A percentile compares a stretch with the other conserved stretches of the same genome.
phyloP scores from a whole-genome alignment of 1,139 yeast species.

The Lodderomyces jiufengensis region DNA sequence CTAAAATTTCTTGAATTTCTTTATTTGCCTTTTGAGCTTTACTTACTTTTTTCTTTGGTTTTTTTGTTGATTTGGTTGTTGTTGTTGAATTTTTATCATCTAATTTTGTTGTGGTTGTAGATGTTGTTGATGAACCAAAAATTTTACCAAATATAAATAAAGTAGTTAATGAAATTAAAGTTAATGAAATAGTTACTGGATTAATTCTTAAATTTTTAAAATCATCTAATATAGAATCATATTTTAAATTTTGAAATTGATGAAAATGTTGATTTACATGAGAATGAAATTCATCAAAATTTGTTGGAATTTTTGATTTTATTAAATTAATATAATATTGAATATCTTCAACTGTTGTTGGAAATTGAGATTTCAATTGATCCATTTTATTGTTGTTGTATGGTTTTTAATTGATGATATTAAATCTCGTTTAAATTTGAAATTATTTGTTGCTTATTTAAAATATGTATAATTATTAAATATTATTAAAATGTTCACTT shows the following conservation, averaged over 20 bases:
- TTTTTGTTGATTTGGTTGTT: too few relatives aligned
- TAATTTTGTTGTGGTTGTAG: too few relatives aligned
- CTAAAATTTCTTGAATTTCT: slow-evolving; percentile 40
- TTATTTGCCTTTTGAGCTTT: slow-evolving; percentile 44
- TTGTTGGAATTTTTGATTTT: slow-evolving; percentile 10
- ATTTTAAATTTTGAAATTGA: slow-evolving; percentile 11
- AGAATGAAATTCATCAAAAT: slow-evolving; percentile 10
- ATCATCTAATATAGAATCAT: slow-evolving; percentile 29
- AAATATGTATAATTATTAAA: too few relatives aligned
- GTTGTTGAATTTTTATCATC: too few relatives aligned
- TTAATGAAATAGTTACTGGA: slow-evolving; percentile 34
- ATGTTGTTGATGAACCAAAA: slow-evolving; percentile 10
- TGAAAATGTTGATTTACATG: slow-evolving; percentile 9
- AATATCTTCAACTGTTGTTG: slow-evolving; percentile 11
- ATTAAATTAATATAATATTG: slow-evolving; percentile 12
- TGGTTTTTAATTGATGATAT: too few relatives aligned
- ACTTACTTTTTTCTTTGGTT: slow-evolving; percentile 33
- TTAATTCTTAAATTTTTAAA: slow-evolving; percentile 28
- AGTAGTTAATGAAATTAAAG: slow-evolving; percentile 31
- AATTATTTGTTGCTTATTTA: too few relatives aligned
- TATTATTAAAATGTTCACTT: too few relatives aligned
- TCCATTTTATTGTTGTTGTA: slow-evolving; percentile 9
- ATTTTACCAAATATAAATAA: slow-evolving; percentile 19
- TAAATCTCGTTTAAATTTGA: too few relatives aligned
- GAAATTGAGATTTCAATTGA: slow-evolving; percentile 13